Percentiles rank a stretch among this genome's conserved stretches.
These are phyloP conservation scores for Dacryopinax primogenitus DNA, from an alignment of 768 basidiomycete species.

Conservation along the genomic window DNA sequence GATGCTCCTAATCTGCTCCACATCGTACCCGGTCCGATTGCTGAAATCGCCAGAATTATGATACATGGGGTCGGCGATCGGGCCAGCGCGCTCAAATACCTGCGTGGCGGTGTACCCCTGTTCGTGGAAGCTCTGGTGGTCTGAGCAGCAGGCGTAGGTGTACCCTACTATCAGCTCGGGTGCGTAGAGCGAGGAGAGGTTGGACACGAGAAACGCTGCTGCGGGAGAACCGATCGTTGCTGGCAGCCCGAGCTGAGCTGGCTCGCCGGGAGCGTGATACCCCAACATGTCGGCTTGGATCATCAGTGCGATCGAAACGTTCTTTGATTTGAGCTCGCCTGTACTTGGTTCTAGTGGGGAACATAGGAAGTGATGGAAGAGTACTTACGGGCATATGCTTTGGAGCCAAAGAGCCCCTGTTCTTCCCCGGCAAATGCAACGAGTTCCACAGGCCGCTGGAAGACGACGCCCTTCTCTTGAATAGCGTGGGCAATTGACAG, in stretches of 20 bases:
- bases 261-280: slow-evolving; percentile 66
- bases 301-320: slow-evolving; percentile 65
- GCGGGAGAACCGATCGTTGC: slow-evolving; percentile 69
- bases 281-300: slow-evolving; percentile 89
- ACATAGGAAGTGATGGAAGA: neutral
- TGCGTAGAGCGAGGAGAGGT: slow-evolving; percentile 65
- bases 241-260: slow-evolving; percentile 71
- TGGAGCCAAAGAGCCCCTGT: slow-evolving; percentile 71
- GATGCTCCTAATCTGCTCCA: slow-evolving; percentile 68
- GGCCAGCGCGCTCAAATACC: slow-evolving; percentile 77
- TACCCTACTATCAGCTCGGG: slow-evolving; percentile 62
- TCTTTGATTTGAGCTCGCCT: slow-evolving; percentile 46
- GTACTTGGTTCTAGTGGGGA: neutral
- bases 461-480: slow-evolving; percentile 47
- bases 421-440: slow-evolving; percentile 85
- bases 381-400: slow-evolving; percentile 60
- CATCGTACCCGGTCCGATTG: slow-evolving; percentile 66
- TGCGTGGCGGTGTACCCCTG: slow-evolving; percentile 79
- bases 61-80: slow-evolving; percentile 80
- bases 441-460: slow-evolving; percentile 66
- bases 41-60: slow-evolving; percentile 73
- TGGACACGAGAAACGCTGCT: slow-evolving; percentile 60
- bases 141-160: slow-evolving; percentile 77
- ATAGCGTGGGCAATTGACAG: slow-evolving; percentile 71
- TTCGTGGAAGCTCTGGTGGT: slow-evolving; percentile 75